Evolutionary conservation across 768 basidiomycete genomes (phyloP).

Genomic region (Termitomyces heimii): DNA sequence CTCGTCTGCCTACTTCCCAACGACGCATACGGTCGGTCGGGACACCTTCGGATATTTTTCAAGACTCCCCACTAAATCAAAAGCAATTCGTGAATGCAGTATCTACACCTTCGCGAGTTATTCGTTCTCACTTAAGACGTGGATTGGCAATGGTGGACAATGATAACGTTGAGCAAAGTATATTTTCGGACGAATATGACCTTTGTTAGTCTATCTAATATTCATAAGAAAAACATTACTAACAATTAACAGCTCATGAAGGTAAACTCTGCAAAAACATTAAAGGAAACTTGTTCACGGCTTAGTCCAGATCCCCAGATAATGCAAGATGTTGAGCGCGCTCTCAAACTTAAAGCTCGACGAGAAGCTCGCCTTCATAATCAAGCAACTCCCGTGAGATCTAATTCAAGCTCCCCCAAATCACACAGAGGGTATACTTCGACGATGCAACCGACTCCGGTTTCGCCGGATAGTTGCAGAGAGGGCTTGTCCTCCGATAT

Average conservation of each 20-base stretch:
- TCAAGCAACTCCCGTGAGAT: constrained; percentile 17
- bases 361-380: constrained; percentile 56
- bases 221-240: constrained; percentile 1
- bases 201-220: constrained; percentile 39
- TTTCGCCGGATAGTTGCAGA: constrained; percentile 22
- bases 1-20: constrained; percentile 7
- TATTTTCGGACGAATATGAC: constrained; percentile 75
- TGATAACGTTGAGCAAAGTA: constrained; percentile 10
- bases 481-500: constrained; percentile 39
- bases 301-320: constrained; percentile 62
- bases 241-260: constrained; percentile 54
- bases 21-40: constrained; percentile 15
- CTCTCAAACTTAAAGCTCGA: constrained; percentile 65
- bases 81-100: constrained; percentile 4
- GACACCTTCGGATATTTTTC: constrained; percentile 3
- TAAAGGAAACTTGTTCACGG: neutral
- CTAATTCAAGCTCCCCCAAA: constrained; percentile 13
- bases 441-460: constrained; percentile 23
- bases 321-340: constrained; percentile 74
- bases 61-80: constrained; percentile 2
- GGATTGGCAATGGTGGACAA: constrained; percentile 3
- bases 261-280: constrained; percentile 36
- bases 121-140: constrained; percentile 1
- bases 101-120: constrained; percentile 10
- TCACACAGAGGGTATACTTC: constrained; percentile 21